Evolutionary conservation across 140 eudicot genomes (phyloP).

Genomic region (Anethum foeniculum): DNA sequence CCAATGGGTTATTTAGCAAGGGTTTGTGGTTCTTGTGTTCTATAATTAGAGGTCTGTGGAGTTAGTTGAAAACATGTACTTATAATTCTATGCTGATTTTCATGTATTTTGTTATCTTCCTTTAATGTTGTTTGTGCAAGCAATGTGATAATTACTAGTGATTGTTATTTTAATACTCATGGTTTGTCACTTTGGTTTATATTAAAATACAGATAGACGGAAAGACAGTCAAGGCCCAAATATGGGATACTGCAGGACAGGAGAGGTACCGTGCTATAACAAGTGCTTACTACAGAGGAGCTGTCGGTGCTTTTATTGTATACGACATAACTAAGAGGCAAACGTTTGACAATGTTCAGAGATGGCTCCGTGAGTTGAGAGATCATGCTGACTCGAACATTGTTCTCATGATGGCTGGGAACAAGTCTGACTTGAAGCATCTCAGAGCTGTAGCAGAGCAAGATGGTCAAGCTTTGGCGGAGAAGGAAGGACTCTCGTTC

Average conservation of each 20-base stretch:
- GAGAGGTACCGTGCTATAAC: constrained; percentile 54
- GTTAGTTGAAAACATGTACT: not conserved
- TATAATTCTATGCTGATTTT: not conserved
- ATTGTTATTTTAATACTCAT: not conserved
- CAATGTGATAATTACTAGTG: not conserved
- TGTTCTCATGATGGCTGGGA: constrained; percentile 51
- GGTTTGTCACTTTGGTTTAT: not conserved
- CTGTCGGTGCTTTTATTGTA: constrained; percentile 47
- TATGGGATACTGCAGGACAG: constrained; percentile 61
- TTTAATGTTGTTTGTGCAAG: not conserved
- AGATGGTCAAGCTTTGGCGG: constrained; percentile 43
- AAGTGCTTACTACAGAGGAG: constrained; percentile 55
- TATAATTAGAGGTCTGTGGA: not conserved
- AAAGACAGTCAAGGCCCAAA: constrained; percentile 51
- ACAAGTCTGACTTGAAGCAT: constrained; percentile 42
- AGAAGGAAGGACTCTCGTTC: constrained; percentile 52
- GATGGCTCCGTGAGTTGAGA: constrained; percentile 45
- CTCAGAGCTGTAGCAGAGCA: constrained; percentile 39
- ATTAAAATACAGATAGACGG: constrained; percentile 36
- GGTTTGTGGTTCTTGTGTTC: not conserved
- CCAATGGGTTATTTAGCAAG: not conserved
- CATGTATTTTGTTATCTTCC: not conserved
- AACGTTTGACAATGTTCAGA: constrained; percentile 43
- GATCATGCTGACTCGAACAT: constrained; percentile 48
- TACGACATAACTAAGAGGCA: constrained; percentile 44